phyloP scores from a whole-genome alignment of 495 filamentous ascomycete species.

The Trypethelium eluteriae region DNA sequence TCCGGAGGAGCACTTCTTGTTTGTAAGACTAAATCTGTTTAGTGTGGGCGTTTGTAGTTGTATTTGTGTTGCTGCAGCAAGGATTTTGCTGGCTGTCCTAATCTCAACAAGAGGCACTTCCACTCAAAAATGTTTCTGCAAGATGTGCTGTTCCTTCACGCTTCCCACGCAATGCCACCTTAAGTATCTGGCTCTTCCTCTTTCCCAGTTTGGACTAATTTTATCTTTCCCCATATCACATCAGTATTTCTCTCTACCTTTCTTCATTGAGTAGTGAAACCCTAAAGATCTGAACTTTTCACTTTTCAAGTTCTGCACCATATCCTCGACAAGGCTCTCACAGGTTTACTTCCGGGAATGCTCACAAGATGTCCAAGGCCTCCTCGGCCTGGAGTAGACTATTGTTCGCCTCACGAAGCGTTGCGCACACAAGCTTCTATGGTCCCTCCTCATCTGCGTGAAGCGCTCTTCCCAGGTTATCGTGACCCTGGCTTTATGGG shows the following conservation, averaged over 20 bases:
- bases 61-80: no score
- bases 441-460: not conserved
- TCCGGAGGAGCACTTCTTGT: not conserved
- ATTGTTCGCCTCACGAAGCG: constrained; percentile 1
- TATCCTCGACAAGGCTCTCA: not conserved
- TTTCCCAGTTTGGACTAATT: no score
- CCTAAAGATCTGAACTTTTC: no score
- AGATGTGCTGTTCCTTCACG: no score
- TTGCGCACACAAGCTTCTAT: not conserved
- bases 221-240: no score
- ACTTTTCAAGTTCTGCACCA: not conserved
- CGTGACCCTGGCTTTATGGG: not conserved
- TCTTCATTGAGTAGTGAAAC: no score
- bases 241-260: no score
- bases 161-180: no score
- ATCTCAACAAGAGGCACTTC: not conserved
- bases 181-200: no score
- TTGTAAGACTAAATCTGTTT: not conserved
- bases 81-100: not conserved
- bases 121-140: not conserved
- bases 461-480: not conserved
- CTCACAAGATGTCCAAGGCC: not conserved
- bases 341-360: not conserved
- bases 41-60: not conserved
- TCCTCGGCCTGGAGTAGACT: not conserved